phyloP scores from a whole-genome alignment of 345 rosid species.

The Moringa oleifera region DNA sequence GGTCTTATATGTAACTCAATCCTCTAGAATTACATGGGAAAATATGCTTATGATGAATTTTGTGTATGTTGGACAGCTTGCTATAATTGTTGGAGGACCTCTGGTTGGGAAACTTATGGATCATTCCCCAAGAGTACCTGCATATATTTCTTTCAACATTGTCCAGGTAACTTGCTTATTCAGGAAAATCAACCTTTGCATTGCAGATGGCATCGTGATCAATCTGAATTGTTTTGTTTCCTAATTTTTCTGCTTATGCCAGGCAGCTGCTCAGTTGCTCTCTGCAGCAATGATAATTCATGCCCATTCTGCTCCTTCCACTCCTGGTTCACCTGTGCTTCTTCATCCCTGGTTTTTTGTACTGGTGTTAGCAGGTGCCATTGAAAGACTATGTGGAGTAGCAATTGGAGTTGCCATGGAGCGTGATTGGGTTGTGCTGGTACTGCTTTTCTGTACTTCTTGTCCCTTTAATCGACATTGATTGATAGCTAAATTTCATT shows the following conservation, averaged over 20 bases:
- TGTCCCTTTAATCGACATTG: neutral
- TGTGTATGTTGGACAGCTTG: slow-evolving; percentile 34
- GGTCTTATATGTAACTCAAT: neutral
- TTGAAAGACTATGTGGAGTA: slow-evolving; percentile 79
- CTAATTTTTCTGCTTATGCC: slow-evolving; percentile 23
- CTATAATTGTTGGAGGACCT: slow-evolving; percentile 81
- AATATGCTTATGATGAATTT: slow-evolving; percentile 9
- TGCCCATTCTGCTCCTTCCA: slow-evolving; percentile 50
- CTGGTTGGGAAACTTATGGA: slow-evolving; percentile 89
- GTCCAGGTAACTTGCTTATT: slow-evolving; percentile 48
- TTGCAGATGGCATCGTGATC: neutral
- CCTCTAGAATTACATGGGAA: neutral
- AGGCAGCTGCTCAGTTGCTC: slow-evolving; percentile 86
- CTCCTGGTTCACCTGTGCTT: slow-evolving; percentile 56
- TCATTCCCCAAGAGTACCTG: slow-evolving; percentile 77
- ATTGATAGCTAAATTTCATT: slow-evolving; percentile 11
- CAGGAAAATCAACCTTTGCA: neutral
- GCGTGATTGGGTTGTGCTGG: slow-evolving; percentile 98
- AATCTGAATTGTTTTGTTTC: neutral
- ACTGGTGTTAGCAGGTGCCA: slow-evolving; percentile 65
- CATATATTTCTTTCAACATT: slow-evolving; percentile 59
- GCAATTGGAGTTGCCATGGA: slow-evolving; percentile 89
- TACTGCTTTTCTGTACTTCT: slow-evolving; percentile 23
- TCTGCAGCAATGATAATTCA: slow-evolving; percentile 84
- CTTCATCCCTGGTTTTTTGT: slow-evolving; percentile 77